phyloP scores from a whole-genome alignment of 164 flowering plant species.

The Macadamia integrifolia region DNA sequence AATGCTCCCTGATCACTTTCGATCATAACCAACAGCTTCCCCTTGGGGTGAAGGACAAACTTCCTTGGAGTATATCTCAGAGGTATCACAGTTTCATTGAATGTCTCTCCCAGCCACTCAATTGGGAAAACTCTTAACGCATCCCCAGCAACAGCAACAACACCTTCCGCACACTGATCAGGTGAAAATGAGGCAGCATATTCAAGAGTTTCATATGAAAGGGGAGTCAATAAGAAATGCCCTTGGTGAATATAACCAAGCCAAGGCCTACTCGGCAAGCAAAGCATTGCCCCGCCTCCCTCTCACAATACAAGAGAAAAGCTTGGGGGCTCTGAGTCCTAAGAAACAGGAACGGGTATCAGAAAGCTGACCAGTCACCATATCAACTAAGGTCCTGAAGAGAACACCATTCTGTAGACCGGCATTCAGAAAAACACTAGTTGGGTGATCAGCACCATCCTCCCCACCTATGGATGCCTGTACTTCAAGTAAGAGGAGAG shows the following conservation, averaged over 20 bases:
- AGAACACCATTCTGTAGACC: constrained; percentile 93
- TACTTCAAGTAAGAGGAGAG: constrained; percentile 98
- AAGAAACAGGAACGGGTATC: constrained; percentile 96
- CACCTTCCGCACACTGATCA: constrained; percentile 99
- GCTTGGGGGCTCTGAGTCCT: constrained; percentile 89
- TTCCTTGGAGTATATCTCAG: constrained; percentile 97
- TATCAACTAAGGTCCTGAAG: constrained; percentile 93
- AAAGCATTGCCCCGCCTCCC: constrained; percentile 89
- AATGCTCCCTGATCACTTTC: constrained; percentile 99
- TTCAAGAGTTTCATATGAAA: constrained; percentile 93
- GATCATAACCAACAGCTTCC: constrained; percentile 65
- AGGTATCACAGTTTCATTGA: constrained; percentile 87
- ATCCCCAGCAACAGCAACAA: constrained; percentile 95
- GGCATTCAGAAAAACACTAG: constrained; percentile 93
- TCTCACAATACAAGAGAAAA: constrained; percentile 73
- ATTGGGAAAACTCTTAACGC: constrained; percentile 89
- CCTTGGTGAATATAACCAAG: constrained; percentile 97
- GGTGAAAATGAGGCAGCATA: constrained; percentile 97
- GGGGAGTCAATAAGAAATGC: constrained; percentile 88
- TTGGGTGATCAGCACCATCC: constrained; percentile 99
- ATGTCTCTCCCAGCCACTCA: constrained; percentile 91
- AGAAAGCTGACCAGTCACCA: constrained; percentile 98
- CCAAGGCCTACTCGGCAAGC: constrained; percentile 97
- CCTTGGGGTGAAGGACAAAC: constrained; percentile 89
- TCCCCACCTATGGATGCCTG: constrained; percentile 93